Base-by-base conservation (phyloP, 2,329 filamentous ascomycete species). In the Tolypocladium amazonense region DNA sequence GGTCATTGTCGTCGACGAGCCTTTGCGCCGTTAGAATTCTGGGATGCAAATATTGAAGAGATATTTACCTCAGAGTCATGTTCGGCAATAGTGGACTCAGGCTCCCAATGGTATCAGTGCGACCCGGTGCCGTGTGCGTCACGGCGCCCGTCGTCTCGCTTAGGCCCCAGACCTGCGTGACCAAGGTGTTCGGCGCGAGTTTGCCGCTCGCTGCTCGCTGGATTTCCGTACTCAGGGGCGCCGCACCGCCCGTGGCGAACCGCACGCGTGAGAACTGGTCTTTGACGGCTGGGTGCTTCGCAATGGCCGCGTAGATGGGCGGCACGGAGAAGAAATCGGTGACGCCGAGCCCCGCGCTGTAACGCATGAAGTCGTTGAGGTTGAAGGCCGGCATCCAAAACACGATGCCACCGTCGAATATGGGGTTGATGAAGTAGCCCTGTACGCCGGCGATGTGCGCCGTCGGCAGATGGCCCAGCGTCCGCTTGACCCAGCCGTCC, bases 341-440 rank as follows among this genome's bases (percentile, higher is more conserved):
- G 62, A 85, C 76, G 14, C 70, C 69, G 65, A 81, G 79, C 56
- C 75, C 73, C 50, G 75, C 75, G 64, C 75, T 76, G 69, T 84
- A 79, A 45, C 73, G 70, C 58, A 86, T 75, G 66, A 88, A 86
- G 43, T 78, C 72, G 2, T 69, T 67, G 61, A 84, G 83, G 61
- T 83, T 77, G 67, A 87, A 88, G 47, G 74, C 76, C 4, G 77
- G 73, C 84, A 88, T 87, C 84, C 84, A 87, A 73, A 83, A 87
- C 3, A 82, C 75, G 0, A 73, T 70, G 3, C 76, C 76, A 38
- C 76, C 79, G 43, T 75, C 69, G 60, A 77, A 79, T 12, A 71
- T 67, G 0, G 69, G 66, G 50, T 74, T 73, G 55, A 78, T 64
- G 15, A 80, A 70, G 61, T 79, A 79, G n/a, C 71, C 69, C 58